Evolutionary conservation across 371 early-diverging fungal genomes (phyloP), one percentile per base, ranked within the genome.

Genomic region (Sporodiniella umbellata): DNA sequence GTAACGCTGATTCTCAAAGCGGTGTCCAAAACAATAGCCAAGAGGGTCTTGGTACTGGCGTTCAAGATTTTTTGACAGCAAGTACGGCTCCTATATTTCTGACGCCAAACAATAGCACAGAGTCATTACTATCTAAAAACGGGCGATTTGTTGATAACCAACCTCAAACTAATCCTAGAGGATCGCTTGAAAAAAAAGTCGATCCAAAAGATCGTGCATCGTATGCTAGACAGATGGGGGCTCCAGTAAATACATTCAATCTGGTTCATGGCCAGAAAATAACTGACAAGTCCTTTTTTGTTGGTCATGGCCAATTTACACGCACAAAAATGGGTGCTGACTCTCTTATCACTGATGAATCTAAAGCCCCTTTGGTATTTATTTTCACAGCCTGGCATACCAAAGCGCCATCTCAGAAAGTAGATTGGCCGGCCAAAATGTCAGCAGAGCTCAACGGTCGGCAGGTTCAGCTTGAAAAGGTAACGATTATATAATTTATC

Each of bases 401-500:
- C 7, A 33, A 54, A 3, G 33, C 35, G 3, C 10, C 23, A 10
- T 46, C 49, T 17, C 38, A 33, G 1, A 51, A 68, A 31, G 70
- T 71, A 33, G 71, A 70, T 18, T 75, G 75, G 75, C 75, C 75
- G 12, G 48, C 49, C 0, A 45, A 25, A 2, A 35, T 57, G n/a
- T 28, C 37, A 4, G 50, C 66, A 10, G 49, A 54, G 14, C 5
- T 66, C 3, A 68, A 68, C 30, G 54, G 54, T n/a, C 42, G 35
- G 4, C 2, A 21, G 7, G 17, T 61, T 10, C 25, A 23, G 0
- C 19, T 68, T 12, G 38, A 55, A 40, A 66, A 54, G 46, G 71
- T 70, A n/a, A 58, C 45, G 45, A 30, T 31, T 8, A n/a, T 33
- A 26, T 22, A 11, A 19, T 22, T 21, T 35, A 4, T 17, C 18